Percentiles rank a stretch among this genome's conserved stretches.
Conservation (phyloP, 805 yeast genomes). For the Candida glaebosa region DNA sequence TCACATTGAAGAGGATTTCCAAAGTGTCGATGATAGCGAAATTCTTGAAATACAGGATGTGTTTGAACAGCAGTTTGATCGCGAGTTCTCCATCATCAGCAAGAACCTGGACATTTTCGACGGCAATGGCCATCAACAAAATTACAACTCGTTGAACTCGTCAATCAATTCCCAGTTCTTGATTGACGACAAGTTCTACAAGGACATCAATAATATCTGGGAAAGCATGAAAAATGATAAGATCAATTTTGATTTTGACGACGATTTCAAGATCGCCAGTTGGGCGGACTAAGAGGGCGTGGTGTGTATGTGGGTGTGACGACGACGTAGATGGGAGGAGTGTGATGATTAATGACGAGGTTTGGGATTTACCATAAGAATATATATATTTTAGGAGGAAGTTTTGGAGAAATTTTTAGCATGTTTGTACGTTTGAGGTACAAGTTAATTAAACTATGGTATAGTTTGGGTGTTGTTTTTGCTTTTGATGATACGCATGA, state of each 20-base stretch:
- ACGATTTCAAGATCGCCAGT: slow-evolving; percentile 3
- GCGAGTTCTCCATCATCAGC: slow-evolving; percentile 1
- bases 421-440: neutral
- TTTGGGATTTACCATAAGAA: neutral
- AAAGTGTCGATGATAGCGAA: slow-evolving; percentile 15
- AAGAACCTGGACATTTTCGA: slow-evolving; percentile 1
- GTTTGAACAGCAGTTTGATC: slow-evolving; percentile 3
- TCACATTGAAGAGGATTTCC: slow-evolving; percentile 45
- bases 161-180: slow-evolving; percentile 31
- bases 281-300: slow-evolving; percentile 2
- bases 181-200: slow-evolving; percentile 10
- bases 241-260: slow-evolving; percentile 2
- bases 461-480: neutral
- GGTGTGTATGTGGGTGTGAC: too few species aligned
- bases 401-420: neutral
- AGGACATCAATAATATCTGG: slow-evolving; percentile 2
- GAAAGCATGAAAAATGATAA: neutral
- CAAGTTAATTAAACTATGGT: neutral
- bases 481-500: neutral
- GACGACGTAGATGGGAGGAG: too few species aligned
- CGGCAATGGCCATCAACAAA: slow-evolving; percentile 6
- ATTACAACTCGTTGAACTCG: slow-evolving; percentile 33
- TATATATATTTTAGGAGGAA: too few species aligned
- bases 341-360: too few species aligned
- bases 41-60: slow-evolving; percentile 5